Base-by-base conservation (phyloP, 1,139 yeast genomes). In the Debaryomycetaceae sp. region DNA sequence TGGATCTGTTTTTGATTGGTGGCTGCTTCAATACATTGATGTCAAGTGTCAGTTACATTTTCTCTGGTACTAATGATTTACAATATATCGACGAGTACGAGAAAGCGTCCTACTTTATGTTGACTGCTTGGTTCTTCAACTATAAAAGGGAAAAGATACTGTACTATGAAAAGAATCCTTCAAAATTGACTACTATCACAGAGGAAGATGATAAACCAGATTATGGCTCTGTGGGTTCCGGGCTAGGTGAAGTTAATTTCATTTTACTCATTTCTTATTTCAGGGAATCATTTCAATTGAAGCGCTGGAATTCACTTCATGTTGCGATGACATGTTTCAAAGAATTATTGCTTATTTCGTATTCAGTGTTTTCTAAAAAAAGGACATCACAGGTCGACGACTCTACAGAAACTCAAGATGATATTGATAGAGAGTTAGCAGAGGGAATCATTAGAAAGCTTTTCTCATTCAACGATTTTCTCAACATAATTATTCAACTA, bases 21-120 rank as follows among this genome's bases (percentile, higher is more conserved):
- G 85, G 89, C 13, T 81, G 91, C 17, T 88, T 87, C 63, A 87
- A 87, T 53, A 80, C 79, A 24, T 60, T 89, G 31, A 67, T 86
- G 33, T 67, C 68, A 30, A 65, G 75, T 16, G 61, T 82, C 8
- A 69, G 85, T 13, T 75, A 74, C 47, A 59, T 72, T 7, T 55
- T 67, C 38, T 57, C 64, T 11, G 58, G 71, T 69, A 44, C 70
- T 55, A 42, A 64, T 58, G 55, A 86, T 69, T 53, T 66, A 19
- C 49, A 54, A 1, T 47, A 51, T 6, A 49, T 66, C 14, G 72
- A 69, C 41, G 63, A 63, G 17, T 61, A 65, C 36, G 73, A 71
- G 38, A 63, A 60, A 33, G 75, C 78, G 0, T 55, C 58, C 38
- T 89, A 76, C 56, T 75, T 87, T 40, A 69, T 78, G 44, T 67